phyloP scores from a whole-genome alignment of 2,329 filamentous ascomycete species.

The Colletotrichum echinochloae region DNA sequence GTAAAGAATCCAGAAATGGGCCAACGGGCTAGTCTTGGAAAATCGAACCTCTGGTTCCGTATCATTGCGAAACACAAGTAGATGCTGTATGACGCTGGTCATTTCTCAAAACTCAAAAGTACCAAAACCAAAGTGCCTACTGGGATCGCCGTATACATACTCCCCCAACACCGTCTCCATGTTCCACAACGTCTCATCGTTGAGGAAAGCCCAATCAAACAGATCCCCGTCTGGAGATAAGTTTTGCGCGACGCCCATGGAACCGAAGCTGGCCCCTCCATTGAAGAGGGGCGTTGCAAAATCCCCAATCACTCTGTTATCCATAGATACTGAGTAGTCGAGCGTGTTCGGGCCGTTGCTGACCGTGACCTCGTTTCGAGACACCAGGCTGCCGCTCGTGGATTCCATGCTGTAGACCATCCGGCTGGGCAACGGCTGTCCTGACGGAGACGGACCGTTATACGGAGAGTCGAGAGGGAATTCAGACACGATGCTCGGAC shows the following conservation, averaged over 20 bases:
- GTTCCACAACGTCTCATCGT: conserved; percentile 42
- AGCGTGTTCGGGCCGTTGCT: neutral
- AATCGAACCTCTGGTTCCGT: neutral
- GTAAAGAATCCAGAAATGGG: neutral
- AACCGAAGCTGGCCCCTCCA: neutral
- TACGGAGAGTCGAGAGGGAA: neutral
- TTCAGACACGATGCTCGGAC: neutral
- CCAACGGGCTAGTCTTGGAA: neutral
- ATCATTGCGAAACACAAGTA: neutral
- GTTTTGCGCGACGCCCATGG: neutral
- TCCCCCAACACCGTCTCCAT: conserved; percentile 41
- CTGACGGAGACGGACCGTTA: neutral
- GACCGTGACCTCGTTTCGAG: neutral
- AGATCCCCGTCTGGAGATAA: conserved; percentile 18
- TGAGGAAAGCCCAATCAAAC: conserved; percentile 39
- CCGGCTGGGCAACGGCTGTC: neutral
- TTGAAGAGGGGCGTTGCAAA: neutral
- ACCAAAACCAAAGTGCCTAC: conserved; percentile 10
- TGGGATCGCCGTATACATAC: conserved; percentile 41
- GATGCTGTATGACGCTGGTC: too few species aligned
- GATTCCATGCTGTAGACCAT: neutral
- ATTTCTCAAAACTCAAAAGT: neutral
- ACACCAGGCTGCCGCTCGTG: neutral
- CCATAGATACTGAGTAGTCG: neutral
- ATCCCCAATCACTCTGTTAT: neutral